Percentiles rank a stretch among this genome's conserved stretches.
phyloP scores from a whole-genome alignment of 176 grass and related monocot species.

The Canna indica region DNA sequence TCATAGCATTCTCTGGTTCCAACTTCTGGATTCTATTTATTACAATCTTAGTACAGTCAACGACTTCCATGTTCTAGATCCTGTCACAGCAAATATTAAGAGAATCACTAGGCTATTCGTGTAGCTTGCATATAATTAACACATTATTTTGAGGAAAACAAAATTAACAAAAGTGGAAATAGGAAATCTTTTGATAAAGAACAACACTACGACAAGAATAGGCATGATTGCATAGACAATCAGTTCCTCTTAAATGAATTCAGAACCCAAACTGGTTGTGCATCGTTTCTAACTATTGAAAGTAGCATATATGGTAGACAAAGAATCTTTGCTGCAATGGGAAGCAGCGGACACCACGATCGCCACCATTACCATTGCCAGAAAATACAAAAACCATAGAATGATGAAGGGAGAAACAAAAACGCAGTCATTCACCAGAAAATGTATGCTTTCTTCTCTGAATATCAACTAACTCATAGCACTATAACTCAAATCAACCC shows the following conservation, averaged over 20 bases:
- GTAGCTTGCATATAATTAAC: neutral
- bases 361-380: neutral
- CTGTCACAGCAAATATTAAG: neutral
- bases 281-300: neutral
- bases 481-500: neutral
- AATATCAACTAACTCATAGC: neutral
- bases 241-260: neutral
- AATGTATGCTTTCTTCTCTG: neutral
- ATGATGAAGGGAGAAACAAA: neutral
- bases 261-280: neutral
- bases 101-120: slow-evolving; percentile 12
- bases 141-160: neutral
- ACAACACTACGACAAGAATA: neutral
- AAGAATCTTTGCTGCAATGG: neutral
- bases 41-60: slow-evolving; percentile 25
- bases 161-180: neutral
- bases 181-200: neutral
- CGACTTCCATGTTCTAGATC: slow-evolving; percentile 27
- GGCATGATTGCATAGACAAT: neutral
- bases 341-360: neutral
- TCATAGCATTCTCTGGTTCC: slow-evolving; percentile 12
- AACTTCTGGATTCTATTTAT: slow-evolving; percentile 12
- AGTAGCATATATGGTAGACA: neutral
- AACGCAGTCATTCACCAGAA: neutral
- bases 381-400: neutral